phyloP scores from a whole-genome alignment of 345 rosid species.

The Aurinia saxatilis region DNA sequence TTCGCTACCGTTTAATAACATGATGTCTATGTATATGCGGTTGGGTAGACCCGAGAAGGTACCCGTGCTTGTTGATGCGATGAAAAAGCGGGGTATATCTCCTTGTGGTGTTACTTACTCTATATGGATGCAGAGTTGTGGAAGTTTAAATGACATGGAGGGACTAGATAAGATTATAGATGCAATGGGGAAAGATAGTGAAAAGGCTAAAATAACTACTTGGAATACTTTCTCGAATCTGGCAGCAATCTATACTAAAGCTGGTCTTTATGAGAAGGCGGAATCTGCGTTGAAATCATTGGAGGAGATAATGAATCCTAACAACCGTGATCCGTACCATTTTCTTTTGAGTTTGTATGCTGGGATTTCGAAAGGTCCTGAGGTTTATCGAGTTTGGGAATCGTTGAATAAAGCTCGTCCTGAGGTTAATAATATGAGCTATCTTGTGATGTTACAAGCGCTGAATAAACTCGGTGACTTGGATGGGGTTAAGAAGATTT shows the following conservation, averaged over 20 bases:
- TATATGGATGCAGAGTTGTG: slow-evolving; percentile 63
- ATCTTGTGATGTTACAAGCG: slow-evolving; percentile 51
- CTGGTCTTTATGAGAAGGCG: slow-evolving; percentile 56
- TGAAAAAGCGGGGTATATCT: slow-evolving; percentile 40
- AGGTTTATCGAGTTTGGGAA: slow-evolving; percentile 60
- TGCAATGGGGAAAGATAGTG: slow-evolving; percentile 33
- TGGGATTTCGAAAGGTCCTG: slow-evolving; percentile 37
- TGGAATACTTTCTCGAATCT: slow-evolving; percentile 53
- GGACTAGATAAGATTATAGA: slow-evolving; percentile 24
- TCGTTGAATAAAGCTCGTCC: slow-evolving; percentile 39
- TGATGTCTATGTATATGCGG: slow-evolving; percentile 52
- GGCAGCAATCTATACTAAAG: slow-evolving; percentile 57
- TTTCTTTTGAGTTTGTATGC: slow-evolving; percentile 62
- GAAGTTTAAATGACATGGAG: slow-evolving; percentile 39
- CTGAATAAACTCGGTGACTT: slow-evolving; percentile 49
- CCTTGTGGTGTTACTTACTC: slow-evolving; percentile 31
- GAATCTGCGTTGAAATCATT: slow-evolving; percentile 48
- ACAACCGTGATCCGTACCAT: slow-evolving; percentile 53
- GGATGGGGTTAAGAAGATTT: slow-evolving; percentile 43
- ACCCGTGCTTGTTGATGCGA: slow-evolving; percentile 36
- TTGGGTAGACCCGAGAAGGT: slow-evolving; percentile 60
- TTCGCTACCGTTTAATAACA: slow-evolving; percentile 46
- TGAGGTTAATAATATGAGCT: slow-evolving; percentile 40
- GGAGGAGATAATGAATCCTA: slow-evolving; percentile 44
- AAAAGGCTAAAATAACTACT: slow-evolving; percentile 25